Conservation (phyloP, 768 basidiomycete genomes). For the Suillus bovinus region DNA sequence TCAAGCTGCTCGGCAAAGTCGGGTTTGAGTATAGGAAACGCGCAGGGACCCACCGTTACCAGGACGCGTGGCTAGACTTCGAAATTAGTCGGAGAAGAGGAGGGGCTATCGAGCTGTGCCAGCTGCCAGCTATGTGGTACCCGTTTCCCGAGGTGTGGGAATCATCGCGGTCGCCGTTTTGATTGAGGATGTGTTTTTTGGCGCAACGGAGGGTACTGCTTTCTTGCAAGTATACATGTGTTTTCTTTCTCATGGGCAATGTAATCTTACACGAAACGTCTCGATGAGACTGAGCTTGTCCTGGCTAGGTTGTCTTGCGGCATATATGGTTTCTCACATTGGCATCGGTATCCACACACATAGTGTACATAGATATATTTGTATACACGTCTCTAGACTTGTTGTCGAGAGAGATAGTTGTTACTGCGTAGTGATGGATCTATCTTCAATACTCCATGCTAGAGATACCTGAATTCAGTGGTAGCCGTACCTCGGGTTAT, state of each 20-base stretch:
- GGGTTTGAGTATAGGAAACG: constrained; percentile 39
- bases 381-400: constrained; percentile 4
- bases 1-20: constrained; percentile 34
- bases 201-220: background rate
- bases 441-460: background rate
- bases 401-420: background rate
- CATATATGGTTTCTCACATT: constrained; percentile 5
- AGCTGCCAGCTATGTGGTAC: constrained; percentile 33
- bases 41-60: constrained; percentile 36
- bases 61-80: constrained; percentile 38
- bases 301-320: constrained; percentile 1
- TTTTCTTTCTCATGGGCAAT: constrained; percentile 3
- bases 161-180: constrained; percentile 25
- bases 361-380: constrained; percentile 10
- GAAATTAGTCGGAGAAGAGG: constrained; percentile 18
- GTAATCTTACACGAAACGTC: background rate
- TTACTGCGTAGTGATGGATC: background rate
- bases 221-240: constrained; percentile 1
- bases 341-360: constrained; percentile 4
- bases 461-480: background rate
- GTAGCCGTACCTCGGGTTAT: background rate
- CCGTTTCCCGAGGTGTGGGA: constrained; percentile 38
- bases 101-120: constrained; percentile 19
- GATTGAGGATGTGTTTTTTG: constrained; percentile 4
- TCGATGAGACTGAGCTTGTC: background rate